Base-by-base conservation (phyloP, 2,329 filamentous ascomycete species). In the Alternaria brassicicola region DNA sequence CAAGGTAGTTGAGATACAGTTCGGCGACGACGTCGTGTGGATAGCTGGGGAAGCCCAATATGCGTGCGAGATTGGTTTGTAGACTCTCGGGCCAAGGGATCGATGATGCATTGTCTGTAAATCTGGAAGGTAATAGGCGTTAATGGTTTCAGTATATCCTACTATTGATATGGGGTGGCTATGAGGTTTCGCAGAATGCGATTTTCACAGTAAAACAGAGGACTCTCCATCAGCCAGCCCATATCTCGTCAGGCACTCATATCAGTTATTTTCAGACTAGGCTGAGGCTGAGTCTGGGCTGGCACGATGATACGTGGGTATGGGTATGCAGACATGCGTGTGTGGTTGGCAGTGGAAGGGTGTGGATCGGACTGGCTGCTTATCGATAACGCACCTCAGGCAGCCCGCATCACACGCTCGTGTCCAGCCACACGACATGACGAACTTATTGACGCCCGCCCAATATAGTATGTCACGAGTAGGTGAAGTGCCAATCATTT, bases 1-100 rank as follows among this genome's bases (percentile, higher is more conserved):
- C 17, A n/a, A 69, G 65, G 51, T 67, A 67, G 30, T 62, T 63
- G 19, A 71, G 47, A 39, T 68, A 67, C 19, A 66, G 66, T 43
- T 61, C 59, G 25, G 60, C 55, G 17, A 46, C 33, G 3, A 25
- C 4, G 19, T 55, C 38, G n/a, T 23, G 30, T 3, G 63, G 58
- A 41, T 67, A 60, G 1, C 62, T 17, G 3, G 38, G 7, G 48
- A 53, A 64, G 47, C 62, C 60, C 3, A 69, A 15, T 5, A 58
- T 45, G 25, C 63, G 58, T 1, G 61, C 59, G 28, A 69, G 66
- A 0, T 39, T 9, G 10, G 36, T 39, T 23, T 19, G 36, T 4
- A 23, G 19, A 0, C 5, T 15, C 15, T 1, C 10, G 36, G 7
- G 10, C 19, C 0, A 8, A 12, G 15, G 2, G 19, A 4, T 0